These are phyloP conservation scores for Mediolabrus comicus DNA, from an alignment of 108 stramenopile species.

Conservation along the genomic window DNA sequence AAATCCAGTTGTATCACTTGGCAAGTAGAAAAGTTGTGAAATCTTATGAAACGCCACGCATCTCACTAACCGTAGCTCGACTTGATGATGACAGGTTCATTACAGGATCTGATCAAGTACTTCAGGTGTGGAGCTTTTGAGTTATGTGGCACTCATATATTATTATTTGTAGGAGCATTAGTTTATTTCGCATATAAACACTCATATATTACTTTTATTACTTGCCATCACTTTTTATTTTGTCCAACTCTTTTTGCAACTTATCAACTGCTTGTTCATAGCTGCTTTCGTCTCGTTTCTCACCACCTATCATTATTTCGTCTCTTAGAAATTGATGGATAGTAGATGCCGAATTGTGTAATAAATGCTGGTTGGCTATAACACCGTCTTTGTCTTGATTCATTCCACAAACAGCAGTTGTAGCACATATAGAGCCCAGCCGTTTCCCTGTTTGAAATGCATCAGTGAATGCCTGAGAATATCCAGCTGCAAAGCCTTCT, in stretches of 20 bases:
- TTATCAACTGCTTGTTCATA: slow-evolving; percentile 14
- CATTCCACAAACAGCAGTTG: neutral
- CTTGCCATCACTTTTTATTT: neutral
- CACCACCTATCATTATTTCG: slow-evolving; percentile 20
- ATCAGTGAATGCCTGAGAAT: slow-evolving; percentile 50
- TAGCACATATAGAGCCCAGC: slow-evolving; percentile 48
- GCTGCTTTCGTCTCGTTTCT: slow-evolving; percentile 2
- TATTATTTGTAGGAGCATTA: neutral
- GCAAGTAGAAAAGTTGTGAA: slow-evolving; percentile 22
- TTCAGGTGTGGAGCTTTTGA: slow-evolving; percentile 26
- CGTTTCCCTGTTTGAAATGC: slow-evolving; percentile 50
- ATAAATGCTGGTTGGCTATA: neutral
- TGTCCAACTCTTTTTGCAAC: slow-evolving; percentile 16
- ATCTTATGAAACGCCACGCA: slow-evolving; percentile 31
- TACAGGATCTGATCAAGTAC: slow-evolving; percentile 30
- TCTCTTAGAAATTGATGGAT: slow-evolving; percentile 27
- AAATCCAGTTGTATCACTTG: slow-evolving; percentile 22
- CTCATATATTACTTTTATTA: neutral
- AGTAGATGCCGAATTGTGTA: slow-evolving; percentile 6
- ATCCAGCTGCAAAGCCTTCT: slow-evolving; percentile 80
- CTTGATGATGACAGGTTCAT: slow-evolving; percentile 29
- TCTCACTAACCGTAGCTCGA: slow-evolving; percentile 28
- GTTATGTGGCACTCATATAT: neutral
- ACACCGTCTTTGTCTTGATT: slow-evolving; percentile 3
- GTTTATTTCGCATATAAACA: too few species aligned